Percentiles rank a stretch among this genome's conserved stretches.
Conservation (phyloP, 495 filamentous ascomycete genomes). For the Neurospora intermedia region DNA sequence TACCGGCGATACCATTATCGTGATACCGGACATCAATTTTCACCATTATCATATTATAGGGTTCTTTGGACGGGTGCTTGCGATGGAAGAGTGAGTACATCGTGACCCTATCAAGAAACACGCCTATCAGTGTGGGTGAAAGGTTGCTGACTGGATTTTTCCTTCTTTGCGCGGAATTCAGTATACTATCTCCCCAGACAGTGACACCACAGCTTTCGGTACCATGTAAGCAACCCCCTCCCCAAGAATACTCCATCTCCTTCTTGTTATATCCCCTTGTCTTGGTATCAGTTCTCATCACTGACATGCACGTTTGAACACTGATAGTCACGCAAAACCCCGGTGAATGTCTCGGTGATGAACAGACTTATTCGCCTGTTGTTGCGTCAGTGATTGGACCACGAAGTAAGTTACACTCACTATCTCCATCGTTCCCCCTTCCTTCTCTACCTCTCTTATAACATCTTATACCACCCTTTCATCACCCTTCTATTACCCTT, state of each 20-base stretch:
- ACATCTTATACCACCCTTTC: no score
- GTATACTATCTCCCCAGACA: neutral
- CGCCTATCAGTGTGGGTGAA: neutral
- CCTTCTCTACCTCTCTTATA: no score
- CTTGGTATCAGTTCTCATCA: no score
- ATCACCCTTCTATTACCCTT: no score
- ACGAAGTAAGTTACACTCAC: neutral
- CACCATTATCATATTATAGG: neutral
- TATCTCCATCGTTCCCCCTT: no score
- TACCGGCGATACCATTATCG: constrained; percentile 7
- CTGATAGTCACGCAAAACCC: neutral
- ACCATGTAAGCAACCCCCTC: neutral
- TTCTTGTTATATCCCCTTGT: no score
- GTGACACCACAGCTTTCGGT: neutral
- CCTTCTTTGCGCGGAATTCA: neutral
- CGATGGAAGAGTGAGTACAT: neutral
- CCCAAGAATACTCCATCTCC: neutral
- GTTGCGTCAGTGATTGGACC: neutral
- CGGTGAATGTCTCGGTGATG: neutral
- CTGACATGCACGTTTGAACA: no score
- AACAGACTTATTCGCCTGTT: neutral
- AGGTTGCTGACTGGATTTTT: neutral
- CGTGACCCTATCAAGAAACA: neutral
- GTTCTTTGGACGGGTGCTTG: neutral
- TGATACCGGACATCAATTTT: constrained; percentile 7